Percentiles rank a stretch among this genome's conserved stretches.
These are phyloP conservation scores for Tricholoma flavovirens DNA, from an alignment of 768 basidiomycete genomes.

Conservation along the genomic window DNA sequence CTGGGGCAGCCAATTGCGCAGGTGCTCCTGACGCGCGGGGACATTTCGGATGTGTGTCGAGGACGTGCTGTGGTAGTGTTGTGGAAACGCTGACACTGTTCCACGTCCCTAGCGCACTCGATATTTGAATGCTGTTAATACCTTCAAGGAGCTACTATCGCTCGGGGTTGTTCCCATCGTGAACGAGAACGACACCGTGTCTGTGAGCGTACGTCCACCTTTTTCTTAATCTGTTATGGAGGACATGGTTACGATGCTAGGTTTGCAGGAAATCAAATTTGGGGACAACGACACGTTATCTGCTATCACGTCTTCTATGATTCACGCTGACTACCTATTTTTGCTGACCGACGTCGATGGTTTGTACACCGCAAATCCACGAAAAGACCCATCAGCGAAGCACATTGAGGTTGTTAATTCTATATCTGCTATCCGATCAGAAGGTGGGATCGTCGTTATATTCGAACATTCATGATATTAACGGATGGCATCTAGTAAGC, in stretches of 20 bases:
- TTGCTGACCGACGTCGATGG: constrained; percentile 96
- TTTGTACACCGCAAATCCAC: constrained; percentile 91
- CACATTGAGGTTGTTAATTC: constrained; percentile 81
- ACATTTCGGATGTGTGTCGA: constrained; percentile 86
- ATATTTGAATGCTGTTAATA: constrained; percentile 95
- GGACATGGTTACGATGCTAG: neutral
- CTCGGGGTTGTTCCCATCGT: constrained; percentile 98
- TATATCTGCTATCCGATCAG: constrained; percentile 68
- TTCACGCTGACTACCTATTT: constrained; percentile 96
- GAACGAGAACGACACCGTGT: constrained; percentile 98
- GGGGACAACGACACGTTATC: constrained; percentile 98
- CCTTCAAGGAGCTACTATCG: constrained; percentile 81
- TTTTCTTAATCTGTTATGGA: neutral
- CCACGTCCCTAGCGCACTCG: constrained; percentile 65
- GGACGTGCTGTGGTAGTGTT: constrained; percentile 9
- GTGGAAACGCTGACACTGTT: constrained; percentile 16
- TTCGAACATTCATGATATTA: neutral
- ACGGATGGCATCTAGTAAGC: constrained; percentile 53
- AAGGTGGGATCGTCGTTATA: constrained; percentile 51
- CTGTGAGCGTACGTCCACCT: constrained; percentile 77
- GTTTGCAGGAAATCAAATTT: constrained; percentile 94
- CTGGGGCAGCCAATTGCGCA: constrained; percentile 95
- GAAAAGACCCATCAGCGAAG: constrained; percentile 79
- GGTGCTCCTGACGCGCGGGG: constrained; percentile 87
- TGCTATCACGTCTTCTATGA: constrained; percentile 95